Base-by-base conservation (phyloP, 805 yeast genomes). In the Candida ipomoeae region DNA sequence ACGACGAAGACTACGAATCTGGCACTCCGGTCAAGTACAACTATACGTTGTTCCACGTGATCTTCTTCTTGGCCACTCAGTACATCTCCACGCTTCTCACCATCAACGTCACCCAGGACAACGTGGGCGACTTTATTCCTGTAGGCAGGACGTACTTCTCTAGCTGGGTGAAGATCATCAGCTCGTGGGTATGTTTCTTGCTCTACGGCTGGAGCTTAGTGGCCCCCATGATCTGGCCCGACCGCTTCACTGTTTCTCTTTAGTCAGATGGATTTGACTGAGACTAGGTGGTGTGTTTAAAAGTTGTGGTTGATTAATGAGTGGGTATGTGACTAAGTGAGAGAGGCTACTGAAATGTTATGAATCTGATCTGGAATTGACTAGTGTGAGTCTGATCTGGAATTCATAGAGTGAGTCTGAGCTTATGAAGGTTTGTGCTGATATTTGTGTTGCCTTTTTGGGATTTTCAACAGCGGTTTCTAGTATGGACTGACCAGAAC, bases 61-160 rank as follows among this genome's bases (percentile, higher is more conserved):
- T 94, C 29, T 94, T 94, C 75, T 84, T 94, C 65, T 74, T 94
- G 54, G 99, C 99, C 0, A 92, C 99, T 1, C 98, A 92, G 67
- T 95, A 96, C 81, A 90, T 91, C 40, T 97, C 98, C 0, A 89
- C 97, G 0, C 74, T 94, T 52, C 75, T 94, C 49, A 94, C 99
- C 0, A 87, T 92, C 69, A 92, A 91, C 62, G 97, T 94, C 33
- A 83, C 87, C 46, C 84, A 82, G 52, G 94, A 86, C 60, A 86
- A 84, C 53, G 79, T 81, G 48, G 96, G 96, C 3, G 94, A 89
- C 53, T 94, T 94, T 62, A 84, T 89, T 10, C 99, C 99, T 0
- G 98, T 94, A 7, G 99, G 99, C 0, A 77, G 99, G 62, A 92
- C 99, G 0, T 91, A 92, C 68, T 94, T 92, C 65, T 85, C 92